phyloP scores from a whole-genome alignment of 768 basidiomycete species.

The Tricholomella constricta region DNA sequence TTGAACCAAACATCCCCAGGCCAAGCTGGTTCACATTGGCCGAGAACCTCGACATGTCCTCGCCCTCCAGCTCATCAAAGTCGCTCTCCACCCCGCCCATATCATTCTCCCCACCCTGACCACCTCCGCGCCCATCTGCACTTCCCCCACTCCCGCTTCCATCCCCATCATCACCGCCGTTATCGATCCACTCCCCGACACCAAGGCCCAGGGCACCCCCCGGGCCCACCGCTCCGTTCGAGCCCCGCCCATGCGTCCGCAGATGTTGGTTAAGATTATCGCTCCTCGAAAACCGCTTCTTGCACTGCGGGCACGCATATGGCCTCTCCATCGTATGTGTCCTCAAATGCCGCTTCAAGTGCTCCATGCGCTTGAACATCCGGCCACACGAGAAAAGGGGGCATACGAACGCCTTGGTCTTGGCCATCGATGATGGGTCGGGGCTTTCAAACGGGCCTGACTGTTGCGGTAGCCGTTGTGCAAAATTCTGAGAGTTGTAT shows the following conservation, averaged over 20 bases:
- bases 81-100: conserved; percentile 24
- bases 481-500: conserved; percentile 26
- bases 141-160: conserved; percentile 27
- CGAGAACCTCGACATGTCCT: conserved; percentile 9
- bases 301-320: conserved; percentile 71
- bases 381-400: conserved; percentile 83
- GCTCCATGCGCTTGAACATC: conserved; percentile 91
- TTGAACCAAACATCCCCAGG: conserved; percentile 29
- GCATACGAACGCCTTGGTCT: conserved; percentile 74
- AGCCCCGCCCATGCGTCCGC: conserved; percentile 67
- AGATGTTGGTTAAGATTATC: conserved; percentile 90
- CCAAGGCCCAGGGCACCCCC: conserved; percentile 9
- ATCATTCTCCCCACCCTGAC: conserved; percentile 21
- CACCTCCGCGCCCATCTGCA: conserved; percentile 18
- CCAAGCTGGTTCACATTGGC: conserved; percentile 11
- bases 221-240: conserved; percentile 7
- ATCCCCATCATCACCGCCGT: conserved; percentile 19
- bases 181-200: conserved; percentile 15
- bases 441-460: conserved; percentile 4
- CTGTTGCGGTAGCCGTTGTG: conserved; percentile 24
- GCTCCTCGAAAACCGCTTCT: conserved; percentile 82
- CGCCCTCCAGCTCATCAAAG: conserved; percentile 29
- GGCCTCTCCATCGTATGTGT: conserved; percentile 92
- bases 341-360: conserved; percentile 83
- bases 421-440: conserved; percentile 34